phyloP scores from a whole-genome alignment of 2,329 filamentous ascomycete species.

The Fusarium buharicum region DNA sequence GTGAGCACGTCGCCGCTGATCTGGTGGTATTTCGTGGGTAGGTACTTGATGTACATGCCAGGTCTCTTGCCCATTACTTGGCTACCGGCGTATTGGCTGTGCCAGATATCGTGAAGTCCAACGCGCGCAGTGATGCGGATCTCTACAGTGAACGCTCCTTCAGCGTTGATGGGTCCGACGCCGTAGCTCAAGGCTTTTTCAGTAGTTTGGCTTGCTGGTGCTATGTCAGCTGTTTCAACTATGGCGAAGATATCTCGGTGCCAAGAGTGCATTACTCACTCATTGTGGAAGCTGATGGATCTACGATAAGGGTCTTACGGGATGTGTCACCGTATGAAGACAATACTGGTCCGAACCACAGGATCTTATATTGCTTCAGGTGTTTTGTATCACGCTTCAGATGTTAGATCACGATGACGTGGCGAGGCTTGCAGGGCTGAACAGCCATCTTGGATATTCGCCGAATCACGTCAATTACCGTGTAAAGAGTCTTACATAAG shows the following conservation, averaged over 20 bases:
- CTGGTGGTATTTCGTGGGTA: constrained; percentile 26
- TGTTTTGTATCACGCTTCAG: neutral
- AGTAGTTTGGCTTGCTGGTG: neutral
- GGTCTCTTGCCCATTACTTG: constrained; percentile 31
- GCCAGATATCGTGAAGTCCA: constrained; percentile 33
- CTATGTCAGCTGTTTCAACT: neutral
- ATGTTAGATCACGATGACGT: constrained; percentile 21
- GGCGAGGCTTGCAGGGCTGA: neutral
- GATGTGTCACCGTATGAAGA: too few relatives aligned
- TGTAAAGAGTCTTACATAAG: constrained; percentile 4
- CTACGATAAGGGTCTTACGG: neutral
- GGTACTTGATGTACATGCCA: constrained; percentile 39
- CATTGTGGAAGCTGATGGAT: constrained; percentile 1
- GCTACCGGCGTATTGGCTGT: constrained; percentile 26
- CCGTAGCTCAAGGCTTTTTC: constrained; percentile 9
- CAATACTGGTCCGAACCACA: neutral
- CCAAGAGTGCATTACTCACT: neutral
- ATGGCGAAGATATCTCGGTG: neutral
- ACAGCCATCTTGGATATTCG: neutral
- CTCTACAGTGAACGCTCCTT: constrained; percentile 35
- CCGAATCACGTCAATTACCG: neutral
- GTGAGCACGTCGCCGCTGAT: constrained; percentile 34
- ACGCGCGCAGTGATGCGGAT: constrained; percentile 24
- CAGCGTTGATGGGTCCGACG: constrained; percentile 12
- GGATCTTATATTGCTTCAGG: neutral